Conservation (phyloP, 768 basidiomycete genomes). For the Antrodiella citrinella region DNA sequence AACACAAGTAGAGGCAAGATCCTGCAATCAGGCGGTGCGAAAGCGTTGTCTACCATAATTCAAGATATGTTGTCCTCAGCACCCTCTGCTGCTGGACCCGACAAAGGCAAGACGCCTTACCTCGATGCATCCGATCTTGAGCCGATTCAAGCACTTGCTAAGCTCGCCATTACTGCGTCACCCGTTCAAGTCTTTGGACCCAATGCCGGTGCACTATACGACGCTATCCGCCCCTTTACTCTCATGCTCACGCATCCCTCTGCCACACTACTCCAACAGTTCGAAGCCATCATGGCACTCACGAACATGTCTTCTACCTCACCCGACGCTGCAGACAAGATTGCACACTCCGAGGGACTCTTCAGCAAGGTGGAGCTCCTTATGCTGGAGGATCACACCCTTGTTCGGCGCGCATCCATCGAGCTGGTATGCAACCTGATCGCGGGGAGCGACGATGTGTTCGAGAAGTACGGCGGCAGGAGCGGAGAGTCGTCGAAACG, state of each 20-base stretch:
- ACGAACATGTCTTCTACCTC: slow-evolving; percentile 88
- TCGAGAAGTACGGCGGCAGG: slow-evolving; percentile 59
- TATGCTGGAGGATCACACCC: slow-evolving; percentile 71
- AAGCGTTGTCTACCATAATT: slow-evolving; percentile 51
- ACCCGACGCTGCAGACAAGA: slow-evolving; percentile 53
- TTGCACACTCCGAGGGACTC: slow-evolving; percentile 54
- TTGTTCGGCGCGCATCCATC: slow-evolving; percentile 81
- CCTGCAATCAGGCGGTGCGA: slow-evolving; percentile 72
- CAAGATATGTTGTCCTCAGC: slow-evolving; percentile 34
- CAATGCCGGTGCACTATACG: slow-evolving; percentile 63
- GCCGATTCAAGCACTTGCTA: slow-evolving; percentile 84
- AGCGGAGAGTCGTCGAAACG: slow-evolving; percentile 38
- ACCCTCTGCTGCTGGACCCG: slow-evolving; percentile 16
- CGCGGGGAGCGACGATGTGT: slow-evolving; percentile 65
- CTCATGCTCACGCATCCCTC: slow-evolving; percentile 61
- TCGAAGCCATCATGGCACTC: slow-evolving; percentile 93
- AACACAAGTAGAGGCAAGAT: slow-evolving; percentile 70
- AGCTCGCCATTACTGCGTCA: slow-evolving; percentile 86
- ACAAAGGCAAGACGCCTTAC: slow-evolving; percentile 17
- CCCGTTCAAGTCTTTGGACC: slow-evolving; percentile 91
- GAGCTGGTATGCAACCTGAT: slow-evolving; percentile 92
- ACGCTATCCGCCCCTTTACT: slow-evolving; percentile 79
- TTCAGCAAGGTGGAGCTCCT: slow-evolving; percentile 62
- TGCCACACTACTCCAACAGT: slow-evolving; percentile 71
- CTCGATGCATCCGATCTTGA: slow-evolving; percentile 42